Conservation (phyloP, 1,139 yeast genomes). For the Hansenula sp. region DNA sequence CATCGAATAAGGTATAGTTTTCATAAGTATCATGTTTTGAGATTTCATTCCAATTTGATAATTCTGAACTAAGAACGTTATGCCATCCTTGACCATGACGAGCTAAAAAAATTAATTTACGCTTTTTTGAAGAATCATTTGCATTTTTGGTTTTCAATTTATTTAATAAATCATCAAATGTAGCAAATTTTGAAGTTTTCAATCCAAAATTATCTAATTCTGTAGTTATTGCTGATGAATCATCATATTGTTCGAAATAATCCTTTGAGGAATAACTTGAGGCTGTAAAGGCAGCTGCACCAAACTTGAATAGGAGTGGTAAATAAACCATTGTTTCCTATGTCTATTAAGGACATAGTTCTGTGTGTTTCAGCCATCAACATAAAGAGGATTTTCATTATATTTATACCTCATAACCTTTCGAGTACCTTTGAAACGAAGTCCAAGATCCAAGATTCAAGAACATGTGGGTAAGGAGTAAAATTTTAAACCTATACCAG, state of each 20-base stretch:
- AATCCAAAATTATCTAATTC: slow-evolving; percentile 41
- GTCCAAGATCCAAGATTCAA: no score
- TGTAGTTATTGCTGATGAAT: slow-evolving; percentile 3
- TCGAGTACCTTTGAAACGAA: no score
- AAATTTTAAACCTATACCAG: no score
- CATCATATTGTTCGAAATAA: slow-evolving; percentile 4
- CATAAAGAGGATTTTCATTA: no score
- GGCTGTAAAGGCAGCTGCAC: background rate
- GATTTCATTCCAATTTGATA: slow-evolving; percentile 43
- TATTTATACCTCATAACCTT: no score
- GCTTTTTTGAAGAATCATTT: slow-evolving; percentile 34
- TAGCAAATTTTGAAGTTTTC: slow-evolving; percentile 32
- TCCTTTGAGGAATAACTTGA: slow-evolving; percentile 1
- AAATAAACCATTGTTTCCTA: background rate
- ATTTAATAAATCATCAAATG: slow-evolving; percentile 40
- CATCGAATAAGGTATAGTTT: slow-evolving; percentile 13
- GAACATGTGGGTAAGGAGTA: no score
- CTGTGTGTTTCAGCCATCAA: background rate
- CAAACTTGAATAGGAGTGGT: background rate
- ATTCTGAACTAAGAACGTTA: slow-evolving; percentile 29
- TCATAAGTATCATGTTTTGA: slow-evolving; percentile 41
- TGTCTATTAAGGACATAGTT: background rate
- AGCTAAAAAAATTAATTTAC: slow-evolving; percentile 55
- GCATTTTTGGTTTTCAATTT: slow-evolving; percentile 37
- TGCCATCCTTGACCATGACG: slow-evolving; percentile 75